These are phyloP conservation scores for Fusarium armeniacum DNA, from an alignment of 2,329 filamentous ascomycete species.

Conservation along the genomic window DNA sequence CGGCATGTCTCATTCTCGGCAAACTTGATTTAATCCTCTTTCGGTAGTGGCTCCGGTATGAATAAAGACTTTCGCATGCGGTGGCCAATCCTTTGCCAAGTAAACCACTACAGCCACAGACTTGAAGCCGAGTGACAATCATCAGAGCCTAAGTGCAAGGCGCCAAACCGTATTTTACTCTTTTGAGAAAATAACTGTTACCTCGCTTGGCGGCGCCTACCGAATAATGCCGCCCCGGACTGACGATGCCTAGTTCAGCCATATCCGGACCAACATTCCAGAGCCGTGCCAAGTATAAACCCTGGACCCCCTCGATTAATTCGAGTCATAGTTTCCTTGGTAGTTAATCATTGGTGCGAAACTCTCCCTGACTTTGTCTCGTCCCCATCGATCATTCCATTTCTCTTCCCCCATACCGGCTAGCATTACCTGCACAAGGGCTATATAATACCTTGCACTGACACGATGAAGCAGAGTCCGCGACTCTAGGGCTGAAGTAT, in stretches of 20 bases:
- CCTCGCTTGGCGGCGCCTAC: background rate
- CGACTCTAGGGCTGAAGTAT: background rate
- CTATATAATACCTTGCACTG: slow-evolving; percentile 16
- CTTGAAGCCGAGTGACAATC: background rate
- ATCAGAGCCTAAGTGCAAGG: background rate
- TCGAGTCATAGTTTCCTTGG: background rate
- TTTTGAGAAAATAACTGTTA: background rate
- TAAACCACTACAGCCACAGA: background rate
- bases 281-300: background rate
- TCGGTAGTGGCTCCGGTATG: background rate
- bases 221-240: background rate
- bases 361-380: background rate
- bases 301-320: background rate
- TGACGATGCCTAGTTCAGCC: slow-evolving; percentile 6
- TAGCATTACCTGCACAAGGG: background rate
- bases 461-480: background rate
- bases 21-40: background rate
- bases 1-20: background rate
- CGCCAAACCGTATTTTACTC: rapidly evolving
- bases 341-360: background rate
- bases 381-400: background rate
- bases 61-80: background rate
- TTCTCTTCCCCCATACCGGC: no score
- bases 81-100: background rate
- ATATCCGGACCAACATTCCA: slow-evolving; percentile 34